phyloP scores from a whole-genome alignment of 495 filamentous ascomycete genomes.

The Xylona heveae region DNA sequence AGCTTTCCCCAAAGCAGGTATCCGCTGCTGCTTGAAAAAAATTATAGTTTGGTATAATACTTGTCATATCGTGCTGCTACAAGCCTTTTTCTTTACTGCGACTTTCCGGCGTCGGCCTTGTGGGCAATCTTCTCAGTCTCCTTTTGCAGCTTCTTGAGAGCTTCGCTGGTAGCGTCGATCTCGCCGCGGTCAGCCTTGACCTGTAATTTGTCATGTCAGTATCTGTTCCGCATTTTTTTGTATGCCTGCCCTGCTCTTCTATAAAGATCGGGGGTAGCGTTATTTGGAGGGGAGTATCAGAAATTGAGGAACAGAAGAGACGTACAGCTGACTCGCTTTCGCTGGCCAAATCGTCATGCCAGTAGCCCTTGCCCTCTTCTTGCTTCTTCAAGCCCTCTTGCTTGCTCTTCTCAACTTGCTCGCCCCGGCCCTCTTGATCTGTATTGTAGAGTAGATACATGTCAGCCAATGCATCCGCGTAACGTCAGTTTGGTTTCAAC shows the following conservation, averaged over 20 bases:
- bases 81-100: too few species aligned
- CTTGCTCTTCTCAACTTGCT: slow-evolving; percentile 41
- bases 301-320: slow-evolving; percentile 1
- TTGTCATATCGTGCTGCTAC: too few species aligned
- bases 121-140: neutral
- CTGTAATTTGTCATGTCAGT: slow-evolving; percentile 1
- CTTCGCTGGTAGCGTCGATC: neutral
- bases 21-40: neutral
- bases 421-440: slow-evolving; percentile 2
- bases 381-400: slow-evolving; percentile 44
- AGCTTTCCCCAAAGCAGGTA: neutral
- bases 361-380: slow-evolving; percentile 55
- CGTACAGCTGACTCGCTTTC: slow-evolving; percentile 61
- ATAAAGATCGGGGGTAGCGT: too few species aligned
- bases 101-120: neutral
- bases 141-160: neutral
- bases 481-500: too few species aligned
- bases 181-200: slow-evolving; percentile 3
- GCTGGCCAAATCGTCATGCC: slow-evolving; percentile 61
- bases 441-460: too few species aligned
- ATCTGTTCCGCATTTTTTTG: too few species aligned
- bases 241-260: too few species aligned
- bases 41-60: too few species aligned
- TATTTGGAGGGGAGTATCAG: neutral
- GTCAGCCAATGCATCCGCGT: too few species aligned